These are phyloP conservation scores for Tuber magnatum DNA, from an alignment of 495 filamentous ascomycete genomes.

Conservation along the genomic window DNA sequence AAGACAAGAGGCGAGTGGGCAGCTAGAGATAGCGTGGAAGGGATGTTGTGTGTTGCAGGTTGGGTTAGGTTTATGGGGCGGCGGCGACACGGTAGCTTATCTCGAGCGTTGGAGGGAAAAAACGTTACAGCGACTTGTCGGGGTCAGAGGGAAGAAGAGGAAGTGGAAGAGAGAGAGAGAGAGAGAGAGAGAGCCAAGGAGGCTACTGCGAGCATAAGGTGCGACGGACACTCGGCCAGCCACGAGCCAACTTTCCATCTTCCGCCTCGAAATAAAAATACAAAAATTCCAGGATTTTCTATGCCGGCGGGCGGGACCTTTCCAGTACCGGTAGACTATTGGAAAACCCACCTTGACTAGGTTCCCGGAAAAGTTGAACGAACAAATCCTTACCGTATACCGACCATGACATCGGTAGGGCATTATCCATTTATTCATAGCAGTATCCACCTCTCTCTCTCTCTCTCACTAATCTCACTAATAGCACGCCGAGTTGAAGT, in stretches of 20 bases:
- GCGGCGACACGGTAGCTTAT: neutral
- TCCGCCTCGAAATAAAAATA: neutral
- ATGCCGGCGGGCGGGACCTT: neutral
- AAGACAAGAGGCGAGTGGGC: neutral
- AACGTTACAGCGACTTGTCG: neutral
- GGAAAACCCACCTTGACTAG: neutral
- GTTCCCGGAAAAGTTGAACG: neutral
- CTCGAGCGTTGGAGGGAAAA: neutral
- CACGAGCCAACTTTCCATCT: conserved; percentile 11
- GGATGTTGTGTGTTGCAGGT: neutral
- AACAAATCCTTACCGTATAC: neutral
- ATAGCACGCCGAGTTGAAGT: too few relatives aligned
- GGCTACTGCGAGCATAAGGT: conserved; percentile 10
- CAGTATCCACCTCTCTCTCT: neutral
- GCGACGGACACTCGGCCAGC: conserved; percentile 6
- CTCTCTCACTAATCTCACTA: too few relatives aligned
- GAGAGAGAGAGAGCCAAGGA: conserved; percentile 4
- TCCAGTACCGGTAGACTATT: neutral
- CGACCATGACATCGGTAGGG: neutral
- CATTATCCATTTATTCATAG: neutral
- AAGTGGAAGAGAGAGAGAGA: neutral
- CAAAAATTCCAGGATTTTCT: neutral
- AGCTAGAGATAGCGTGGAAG: conserved; percentile 7
- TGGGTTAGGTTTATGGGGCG: neutral
- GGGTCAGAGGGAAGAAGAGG: neutral